phyloP scores from a whole-genome alignment of 2,329 filamentous ascomycete species.

The Ceratocystis colombiana region DNA sequence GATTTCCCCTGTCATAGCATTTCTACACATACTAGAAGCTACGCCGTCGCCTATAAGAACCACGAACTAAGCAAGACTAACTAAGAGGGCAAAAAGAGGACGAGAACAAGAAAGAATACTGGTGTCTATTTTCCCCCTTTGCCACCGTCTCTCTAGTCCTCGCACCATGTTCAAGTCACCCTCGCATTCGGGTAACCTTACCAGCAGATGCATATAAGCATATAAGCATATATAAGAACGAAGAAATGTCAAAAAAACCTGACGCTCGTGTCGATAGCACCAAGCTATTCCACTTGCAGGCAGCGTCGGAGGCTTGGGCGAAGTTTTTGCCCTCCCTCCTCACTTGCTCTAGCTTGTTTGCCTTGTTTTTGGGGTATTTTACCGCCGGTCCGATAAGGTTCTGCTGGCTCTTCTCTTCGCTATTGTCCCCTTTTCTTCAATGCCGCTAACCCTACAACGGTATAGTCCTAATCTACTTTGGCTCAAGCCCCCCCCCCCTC shows the following conservation, averaged over 20 bases:
- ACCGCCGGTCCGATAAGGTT: not conserved
- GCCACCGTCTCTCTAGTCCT: too few species aligned
- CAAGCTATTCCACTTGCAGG: not conserved
- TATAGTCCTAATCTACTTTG: not conserved
- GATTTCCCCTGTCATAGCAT: not conserved
- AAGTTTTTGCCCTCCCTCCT: not conserved
- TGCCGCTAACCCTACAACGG: not conserved
- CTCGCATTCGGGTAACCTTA: too few species aligned
- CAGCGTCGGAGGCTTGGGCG: not conserved
- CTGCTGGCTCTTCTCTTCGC: not conserved
- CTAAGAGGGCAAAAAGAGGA: too few species aligned
- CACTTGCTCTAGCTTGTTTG: not conserved
- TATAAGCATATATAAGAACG: conserved; percentile 3
- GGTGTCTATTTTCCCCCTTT: too few species aligned
- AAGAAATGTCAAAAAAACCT: not conserved
- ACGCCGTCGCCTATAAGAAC: not conserved
- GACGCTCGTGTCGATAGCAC: conserved; percentile 1
- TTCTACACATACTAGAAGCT: not conserved
- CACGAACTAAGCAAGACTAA: not conserved
- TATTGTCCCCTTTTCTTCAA: not conserved
- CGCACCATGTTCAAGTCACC: too few species aligned
- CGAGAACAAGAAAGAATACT: too few species aligned
- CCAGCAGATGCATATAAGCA: not conserved
- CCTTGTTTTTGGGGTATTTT: not conserved
- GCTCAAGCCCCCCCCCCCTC: too few species aligned